Evolutionary conservation across 2,329 filamentous ascomycete species (phyloP).

Genomic region (Neonectria punicea): DNA sequence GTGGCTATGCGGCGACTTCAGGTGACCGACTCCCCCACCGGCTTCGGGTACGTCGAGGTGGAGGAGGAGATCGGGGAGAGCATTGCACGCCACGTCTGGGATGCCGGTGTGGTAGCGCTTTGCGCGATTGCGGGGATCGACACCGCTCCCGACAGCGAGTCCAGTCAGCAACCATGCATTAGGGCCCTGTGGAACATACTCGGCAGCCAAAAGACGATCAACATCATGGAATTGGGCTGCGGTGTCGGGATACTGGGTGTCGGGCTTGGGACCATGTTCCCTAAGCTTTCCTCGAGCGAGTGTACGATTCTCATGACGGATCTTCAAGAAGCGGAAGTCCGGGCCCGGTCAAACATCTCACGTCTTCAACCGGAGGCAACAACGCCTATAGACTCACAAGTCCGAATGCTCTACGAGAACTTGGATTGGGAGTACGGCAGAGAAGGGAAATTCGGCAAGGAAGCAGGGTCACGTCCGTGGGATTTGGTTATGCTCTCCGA

Average conservation of each 20-base stretch:
- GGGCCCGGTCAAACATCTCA: slow-evolving; percentile 60
- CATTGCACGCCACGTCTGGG: slow-evolving; percentile 70
- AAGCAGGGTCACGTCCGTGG: slow-evolving; percentile 56
- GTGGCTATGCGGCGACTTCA: slow-evolving; percentile 45
- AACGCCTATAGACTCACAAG: slow-evolving; percentile 29
- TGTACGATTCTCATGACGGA: slow-evolving; percentile 65
- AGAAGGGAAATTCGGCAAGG: slow-evolving; percentile 55
- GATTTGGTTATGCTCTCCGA: slow-evolving; percentile 67
- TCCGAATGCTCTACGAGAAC: slow-evolving; percentile 60
- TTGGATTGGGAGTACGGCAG: slow-evolving; percentile 67
- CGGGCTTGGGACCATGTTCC: slow-evolving; percentile 55
- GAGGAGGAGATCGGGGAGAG: slow-evolving; percentile 69
- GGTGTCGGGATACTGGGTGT: slow-evolving; percentile 67
- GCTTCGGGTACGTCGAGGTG: slow-evolving; percentile 51
- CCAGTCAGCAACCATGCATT: slow-evolving; percentile 44
- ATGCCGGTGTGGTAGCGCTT: slow-evolving; percentile 62
- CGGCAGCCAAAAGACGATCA: slow-evolving; percentile 43
- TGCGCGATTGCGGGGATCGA: slow-evolving; percentile 47
- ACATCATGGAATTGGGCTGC: slow-evolving; percentile 65
- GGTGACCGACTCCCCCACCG: slow-evolving; percentile 37
- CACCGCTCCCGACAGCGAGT: slow-evolving; percentile 39
- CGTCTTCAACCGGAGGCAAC: slow-evolving; percentile 37
- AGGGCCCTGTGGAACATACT: slow-evolving; percentile 47
- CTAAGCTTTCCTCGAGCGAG: slow-evolving; percentile 34
- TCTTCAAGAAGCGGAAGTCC: slow-evolving; percentile 62